Conservation (phyloP, 169 alveolate genomes). For the Plasmodium sp. region DNA sequence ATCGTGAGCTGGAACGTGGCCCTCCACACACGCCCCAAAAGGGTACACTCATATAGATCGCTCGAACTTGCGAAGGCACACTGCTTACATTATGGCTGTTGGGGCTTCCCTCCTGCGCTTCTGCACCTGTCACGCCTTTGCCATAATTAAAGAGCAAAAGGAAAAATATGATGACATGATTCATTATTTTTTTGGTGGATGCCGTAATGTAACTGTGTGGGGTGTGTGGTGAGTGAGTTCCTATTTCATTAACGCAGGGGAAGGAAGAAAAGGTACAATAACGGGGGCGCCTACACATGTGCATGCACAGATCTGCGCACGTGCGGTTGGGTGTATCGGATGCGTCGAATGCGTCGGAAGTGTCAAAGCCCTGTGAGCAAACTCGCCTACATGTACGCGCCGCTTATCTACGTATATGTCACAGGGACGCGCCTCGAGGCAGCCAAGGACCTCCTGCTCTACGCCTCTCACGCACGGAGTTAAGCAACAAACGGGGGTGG, state of each 20-base stretch:
- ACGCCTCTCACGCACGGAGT: neutral
- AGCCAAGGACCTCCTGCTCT: neutral
- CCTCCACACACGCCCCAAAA: neutral
- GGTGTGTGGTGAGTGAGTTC: neutral
- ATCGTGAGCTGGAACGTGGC: neutral
- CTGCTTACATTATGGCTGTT: slow-evolving; percentile 41
- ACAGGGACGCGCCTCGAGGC: neutral
- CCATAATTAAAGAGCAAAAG: slow-evolving; percentile 35
- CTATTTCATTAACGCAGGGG: slow-evolving; percentile 6
- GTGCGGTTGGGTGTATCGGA: neutral
- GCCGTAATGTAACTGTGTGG: neutral
- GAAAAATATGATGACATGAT: slow-evolving; percentile 31
- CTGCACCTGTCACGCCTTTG: slow-evolving; percentile 15
- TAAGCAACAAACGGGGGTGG: neutral
- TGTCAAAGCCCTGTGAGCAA: neutral
- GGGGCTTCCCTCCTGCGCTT: neutral
- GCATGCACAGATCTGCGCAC: neutral
- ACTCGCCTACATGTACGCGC: neutral
- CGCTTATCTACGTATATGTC: neutral
- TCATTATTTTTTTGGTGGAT: slow-evolving; percentile 18
- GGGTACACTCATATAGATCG: neutral
- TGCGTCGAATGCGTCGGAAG: neutral
- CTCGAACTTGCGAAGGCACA: neutral
- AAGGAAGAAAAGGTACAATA: neutral
- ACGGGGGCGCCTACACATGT: neutral